Evolutionary conservation across 768 basidiomycete genomes (phyloP).

Genomic region (Lyophyllum decastes): DNA sequence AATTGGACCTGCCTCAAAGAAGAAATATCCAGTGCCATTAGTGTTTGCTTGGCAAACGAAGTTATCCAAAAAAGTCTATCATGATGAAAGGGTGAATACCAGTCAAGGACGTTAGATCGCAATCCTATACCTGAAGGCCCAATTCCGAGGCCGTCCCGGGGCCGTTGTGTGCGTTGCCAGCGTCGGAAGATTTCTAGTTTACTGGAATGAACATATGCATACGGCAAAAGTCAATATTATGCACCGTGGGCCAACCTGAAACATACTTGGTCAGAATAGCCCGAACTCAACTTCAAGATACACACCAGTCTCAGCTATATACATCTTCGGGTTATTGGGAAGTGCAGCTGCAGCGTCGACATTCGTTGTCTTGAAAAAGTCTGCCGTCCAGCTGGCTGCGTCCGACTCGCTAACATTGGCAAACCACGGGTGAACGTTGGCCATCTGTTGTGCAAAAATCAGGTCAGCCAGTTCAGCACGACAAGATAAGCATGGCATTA

Average conservation of each 20-base stretch:
- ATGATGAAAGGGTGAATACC: slow-evolving; percentile 9
- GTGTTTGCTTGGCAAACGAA: slow-evolving; percentile 87
- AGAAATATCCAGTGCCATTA: slow-evolving; percentile 87
- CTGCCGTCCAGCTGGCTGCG: slow-evolving; percentile 79
- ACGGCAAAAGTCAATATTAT: slow-evolving; percentile 11
- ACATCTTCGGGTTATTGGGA: slow-evolving; percentile 77
- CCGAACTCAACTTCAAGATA: not conserved
- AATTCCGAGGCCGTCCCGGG: slow-evolving; percentile 59
- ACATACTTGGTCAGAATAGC: not conserved
- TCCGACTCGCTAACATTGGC: slow-evolving; percentile 69
- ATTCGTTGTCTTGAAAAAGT: slow-evolving; percentile 76
- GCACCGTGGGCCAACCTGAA: slow-evolving; percentile 63
- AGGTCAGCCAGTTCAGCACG: not conserved
- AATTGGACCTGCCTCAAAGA: slow-evolving; percentile 65
- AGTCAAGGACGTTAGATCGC: not conserved
- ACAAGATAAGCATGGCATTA: slow-evolving; percentile 31
- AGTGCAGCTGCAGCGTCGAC: slow-evolving; percentile 54
- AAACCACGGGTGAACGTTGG: slow-evolving; percentile 95
- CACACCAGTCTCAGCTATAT: slow-evolving; percentile 89
- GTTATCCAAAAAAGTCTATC: slow-evolving; percentile 75
- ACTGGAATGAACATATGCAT: not conserved
- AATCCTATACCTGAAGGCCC: slow-evolving; percentile 54
- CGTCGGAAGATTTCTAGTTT: slow-evolving; percentile 58
- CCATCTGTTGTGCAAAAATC: slow-evolving; percentile 50
- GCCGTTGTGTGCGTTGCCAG: slow-evolving; percentile 62